Percentiles rank a stretch among this genome's conserved stretches.
phyloP scores from a whole-genome alignment of 768 basidiomycete genomes.

The Leccinum barrowsii region DNA sequence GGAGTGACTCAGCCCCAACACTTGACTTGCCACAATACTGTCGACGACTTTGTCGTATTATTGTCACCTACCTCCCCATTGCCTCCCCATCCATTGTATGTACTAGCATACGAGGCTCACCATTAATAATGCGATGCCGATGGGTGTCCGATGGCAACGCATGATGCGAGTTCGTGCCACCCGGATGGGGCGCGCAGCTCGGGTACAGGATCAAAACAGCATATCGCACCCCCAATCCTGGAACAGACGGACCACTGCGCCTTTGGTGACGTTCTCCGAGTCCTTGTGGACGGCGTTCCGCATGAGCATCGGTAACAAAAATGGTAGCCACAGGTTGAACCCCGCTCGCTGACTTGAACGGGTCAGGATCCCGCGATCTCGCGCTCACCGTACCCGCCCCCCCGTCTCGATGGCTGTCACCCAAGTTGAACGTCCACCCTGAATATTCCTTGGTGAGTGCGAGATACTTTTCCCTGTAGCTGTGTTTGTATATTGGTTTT shows the following conservation, averaged over 20 bases:
- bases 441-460: background rate
- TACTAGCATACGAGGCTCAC: background rate
- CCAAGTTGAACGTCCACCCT: background rate
- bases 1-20: background rate
- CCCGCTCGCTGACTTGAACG: conserved; percentile 1
- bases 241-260: background rate
- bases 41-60: background rate
- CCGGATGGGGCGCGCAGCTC: background rate
- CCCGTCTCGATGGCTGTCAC: background rate
- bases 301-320: background rate
- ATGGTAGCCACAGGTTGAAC: background rate
- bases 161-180: background rate
- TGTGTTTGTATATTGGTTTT: background rate
- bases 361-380: too few species aligned
- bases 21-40: conserved; percentile 16
- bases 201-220: background rate
- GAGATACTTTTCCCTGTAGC: background rate
- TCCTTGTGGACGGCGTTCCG: background rate
- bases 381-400: background rate
- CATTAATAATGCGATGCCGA: background rate
- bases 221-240: background rate
- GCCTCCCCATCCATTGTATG: background rate
- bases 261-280: background rate
- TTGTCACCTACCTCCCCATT: background rate
- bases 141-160: background rate